These are phyloP conservation scores for Isoetes engelmannii DNA, from an alignment of 83 land plant species.

Conservation along the genomic window DNA sequence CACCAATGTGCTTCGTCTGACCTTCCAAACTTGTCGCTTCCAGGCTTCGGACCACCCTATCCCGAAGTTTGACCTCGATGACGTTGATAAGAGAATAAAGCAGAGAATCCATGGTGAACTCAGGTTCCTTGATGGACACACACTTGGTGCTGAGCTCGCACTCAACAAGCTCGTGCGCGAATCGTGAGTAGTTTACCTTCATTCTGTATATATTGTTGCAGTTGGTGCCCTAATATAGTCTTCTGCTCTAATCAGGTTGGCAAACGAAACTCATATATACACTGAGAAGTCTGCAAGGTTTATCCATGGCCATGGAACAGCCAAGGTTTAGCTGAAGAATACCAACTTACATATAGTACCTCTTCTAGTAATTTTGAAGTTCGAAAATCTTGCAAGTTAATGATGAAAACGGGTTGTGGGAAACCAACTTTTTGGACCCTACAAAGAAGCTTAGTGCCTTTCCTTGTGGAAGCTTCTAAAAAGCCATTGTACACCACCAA, in stretches of 20 bases:
- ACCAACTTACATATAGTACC: no score
- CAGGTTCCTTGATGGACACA: constrained; percentile 49
- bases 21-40: background rate
- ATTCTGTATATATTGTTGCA: background rate
- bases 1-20: no score
- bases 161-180: constrained; percentile 50
- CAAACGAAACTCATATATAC: constrained; percentile 75
- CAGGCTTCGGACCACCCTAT: constrained; percentile 91
- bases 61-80: constrained; percentile 18
- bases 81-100: constrained; percentile 41
- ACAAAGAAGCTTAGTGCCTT: no score
- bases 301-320: constrained; percentile 69
- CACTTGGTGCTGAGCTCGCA: constrained; percentile 42
- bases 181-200: constrained; percentile 31
- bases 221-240: background rate
- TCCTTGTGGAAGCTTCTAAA: no score
- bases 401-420: no score
- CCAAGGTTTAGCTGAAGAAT: background rate
- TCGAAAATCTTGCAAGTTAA: no score
- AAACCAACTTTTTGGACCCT: no score
- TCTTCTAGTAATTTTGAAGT: no score
- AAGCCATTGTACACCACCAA: no score
- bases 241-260: constrained; percentile 37
- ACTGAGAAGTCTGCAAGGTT: constrained; percentile 84
- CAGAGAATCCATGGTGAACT: constrained; percentile 54